Evolutionary conservation across 495 filamentous ascomycete genomes (phyloP), one percentile per base, ranked within the genome.

Genomic region (Penicillium chermesinum): DNA sequence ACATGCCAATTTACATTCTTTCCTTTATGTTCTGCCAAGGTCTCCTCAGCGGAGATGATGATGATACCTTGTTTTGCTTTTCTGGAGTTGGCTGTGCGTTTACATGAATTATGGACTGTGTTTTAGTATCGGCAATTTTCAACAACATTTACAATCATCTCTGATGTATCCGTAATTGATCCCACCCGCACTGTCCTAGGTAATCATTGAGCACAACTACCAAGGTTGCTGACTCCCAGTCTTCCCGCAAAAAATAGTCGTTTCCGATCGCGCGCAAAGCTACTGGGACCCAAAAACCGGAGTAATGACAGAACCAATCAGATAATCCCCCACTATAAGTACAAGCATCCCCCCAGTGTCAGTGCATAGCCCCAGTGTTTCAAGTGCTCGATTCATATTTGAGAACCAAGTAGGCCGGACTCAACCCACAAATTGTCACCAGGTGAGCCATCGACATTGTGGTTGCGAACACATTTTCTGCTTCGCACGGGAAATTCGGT

Each of bases 11-110:
- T 50, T 36, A 36, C 18, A 43, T 50, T 47, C 19, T 27, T 38
- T 38, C 48, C 18, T 48, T 55, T 42, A 19, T 39, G 7, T 41
- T 32, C 45, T 43, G 36, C 53, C 53, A 52, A 48, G 37, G 39
- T 42, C 45, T 45, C 39, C 41, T 30, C n/a, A n/a, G n/a, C n/a
- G 25, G 25, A 30, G 25, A 30, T 30, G 25, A 30, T 30, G 25
- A 30, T 10, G 25, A 30, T 30, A 30, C 25, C 25, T 30, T 30
- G 25, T 30, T 30, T 30, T 30, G 25, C 10, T 30, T 30, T 10
- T 30, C 25, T 30, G 25, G 25, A 30, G 25, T 30, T 30, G 25
- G 25, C 25, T 30, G 4, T 30, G 25, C 25, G 25, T 30, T 30
- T 30, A 5, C 10, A 30, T 30, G 25, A 30, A 10, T 30, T 30